These are phyloP conservation scores for Kazachstania martiniae DNA, from an alignment of 805 yeast species.

Conservation along the genomic window DNA sequence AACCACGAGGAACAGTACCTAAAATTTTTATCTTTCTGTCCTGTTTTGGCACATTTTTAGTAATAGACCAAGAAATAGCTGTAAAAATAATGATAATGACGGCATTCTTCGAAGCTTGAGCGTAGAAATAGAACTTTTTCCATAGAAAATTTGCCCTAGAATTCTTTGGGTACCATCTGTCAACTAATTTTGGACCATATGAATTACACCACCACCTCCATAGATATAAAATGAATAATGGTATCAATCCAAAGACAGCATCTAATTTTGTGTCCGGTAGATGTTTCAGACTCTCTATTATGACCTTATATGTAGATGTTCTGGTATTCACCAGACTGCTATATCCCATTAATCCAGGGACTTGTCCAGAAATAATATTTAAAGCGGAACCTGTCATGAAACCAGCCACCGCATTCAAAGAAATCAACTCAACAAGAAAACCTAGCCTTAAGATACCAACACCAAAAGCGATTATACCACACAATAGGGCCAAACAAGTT, in stretches of 20 bases:
- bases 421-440: slow-evolving; percentile 77
- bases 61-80: slow-evolving; percentile 68
- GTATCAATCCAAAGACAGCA: slow-evolving; percentile 82
- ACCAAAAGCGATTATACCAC: slow-evolving; percentile 80
- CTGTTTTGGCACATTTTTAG: slow-evolving; percentile 37
- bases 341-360: slow-evolving; percentile 79
- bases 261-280: slow-evolving; percentile 58
- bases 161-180: slow-evolving; percentile 33
- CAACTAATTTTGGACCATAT: slow-evolving; percentile 46
- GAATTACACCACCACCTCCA: slow-evolving; percentile 57
- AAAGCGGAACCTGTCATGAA: slow-evolving; percentile 94
- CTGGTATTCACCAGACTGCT: slow-evolving; percentile 58
- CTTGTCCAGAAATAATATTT: slow-evolving; percentile 72
- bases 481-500: slow-evolving; percentile 62
- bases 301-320: slow-evolving; percentile 55
- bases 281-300: slow-evolving; percentile 61
- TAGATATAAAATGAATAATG: slow-evolving; percentile 55
- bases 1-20: slow-evolving; percentile 76
- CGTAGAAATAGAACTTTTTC: slow-evolving; percentile 49
- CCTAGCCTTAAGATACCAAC: slow-evolving; percentile 78
- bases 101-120: slow-evolving; percentile 71
- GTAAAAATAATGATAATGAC: slow-evolving; percentile 74
- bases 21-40: slow-evolving; percentile 41
- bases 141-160: slow-evolving; percentile 11
- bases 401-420: slow-evolving; percentile 86